Percentiles rank a stretch among this genome's conserved stretches.
phyloP scores from a whole-genome alignment of 2,329 filamentous ascomycete genomes.

The Penicillium sp. region DNA sequence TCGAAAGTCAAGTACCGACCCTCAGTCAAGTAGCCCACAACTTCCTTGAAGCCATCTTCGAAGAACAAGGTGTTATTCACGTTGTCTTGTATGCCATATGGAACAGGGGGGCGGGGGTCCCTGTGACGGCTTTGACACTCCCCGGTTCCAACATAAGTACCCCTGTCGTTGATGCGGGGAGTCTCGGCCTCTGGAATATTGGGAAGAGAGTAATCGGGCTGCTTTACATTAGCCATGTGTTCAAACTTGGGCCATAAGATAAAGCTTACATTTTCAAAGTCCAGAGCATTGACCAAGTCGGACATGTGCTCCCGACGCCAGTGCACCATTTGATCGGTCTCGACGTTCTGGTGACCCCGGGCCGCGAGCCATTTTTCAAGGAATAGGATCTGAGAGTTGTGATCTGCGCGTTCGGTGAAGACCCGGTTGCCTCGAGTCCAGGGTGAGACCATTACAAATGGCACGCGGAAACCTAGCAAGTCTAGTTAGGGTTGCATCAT shows the following conservation, averaged over 20 bases:
- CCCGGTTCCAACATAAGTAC: constrained; percentile 49
- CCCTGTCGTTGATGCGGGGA: constrained; percentile 38
- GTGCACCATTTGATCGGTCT: constrained; percentile 45
- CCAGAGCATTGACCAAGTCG: constrained; percentile 50
- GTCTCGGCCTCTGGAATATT: constrained; percentile 45
- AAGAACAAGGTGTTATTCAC: constrained; percentile 38
- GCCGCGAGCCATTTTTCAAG: constrained; percentile 48
- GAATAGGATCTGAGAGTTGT: constrained; percentile 58
- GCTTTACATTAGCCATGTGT: too few relatives aligned
- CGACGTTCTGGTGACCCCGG: constrained; percentile 39
- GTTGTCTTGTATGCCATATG: constrained; percentile 48
- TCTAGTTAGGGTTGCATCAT: too few relatives aligned
- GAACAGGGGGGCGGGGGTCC: constrained; percentile 44
- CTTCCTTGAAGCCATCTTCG: constrained; percentile 57
- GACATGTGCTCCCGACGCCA: constrained; percentile 53
- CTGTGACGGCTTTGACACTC: constrained; percentile 37
- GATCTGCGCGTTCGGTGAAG: constrained; percentile 57
- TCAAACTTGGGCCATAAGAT: too few relatives aligned
- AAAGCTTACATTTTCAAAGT: constrained; percentile 33
- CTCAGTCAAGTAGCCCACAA: constrained; percentile 55
- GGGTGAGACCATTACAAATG: constrained; percentile 58
- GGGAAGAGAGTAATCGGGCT: constrained; percentile 47
- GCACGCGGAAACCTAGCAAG: constrained; percentile 43
- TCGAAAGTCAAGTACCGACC: constrained; percentile 58
- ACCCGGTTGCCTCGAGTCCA: constrained; percentile 58